Evolutionary conservation across 75 land plant genomes (phyloP).

Genomic region (Gnetum montanum): DNA sequence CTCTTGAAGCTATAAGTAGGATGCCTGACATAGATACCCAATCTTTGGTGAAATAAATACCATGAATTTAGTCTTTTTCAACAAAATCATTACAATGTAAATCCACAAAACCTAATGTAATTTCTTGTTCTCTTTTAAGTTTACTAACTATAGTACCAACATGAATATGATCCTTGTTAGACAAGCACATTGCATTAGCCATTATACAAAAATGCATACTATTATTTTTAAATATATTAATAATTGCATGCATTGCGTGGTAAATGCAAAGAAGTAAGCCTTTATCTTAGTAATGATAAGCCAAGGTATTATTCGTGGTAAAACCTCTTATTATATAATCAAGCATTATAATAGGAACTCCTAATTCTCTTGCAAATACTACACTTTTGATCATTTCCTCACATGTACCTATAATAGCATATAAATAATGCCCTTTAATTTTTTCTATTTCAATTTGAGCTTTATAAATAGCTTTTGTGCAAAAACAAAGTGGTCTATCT

Average conservation of each 20-base stretch:
- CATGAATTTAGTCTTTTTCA: background rate
- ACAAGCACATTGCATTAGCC: background rate
- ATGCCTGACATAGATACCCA: background rate
- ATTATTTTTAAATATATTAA: background rate
- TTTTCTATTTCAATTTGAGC: background rate
- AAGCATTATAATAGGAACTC: no score
- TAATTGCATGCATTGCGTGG: background rate
- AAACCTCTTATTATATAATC: no score
- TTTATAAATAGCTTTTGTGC: background rate
- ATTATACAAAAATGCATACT: background rate
- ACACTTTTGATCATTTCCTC: background rate
- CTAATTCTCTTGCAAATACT: background rate
- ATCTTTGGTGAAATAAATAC: background rate
- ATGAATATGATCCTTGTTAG: background rate
- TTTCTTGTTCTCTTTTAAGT: background rate
- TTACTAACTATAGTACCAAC: background rate
- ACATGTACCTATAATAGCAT: background rate
- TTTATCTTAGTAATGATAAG: background rate
- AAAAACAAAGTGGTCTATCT: background rate
- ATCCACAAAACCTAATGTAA: background rate
- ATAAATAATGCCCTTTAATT: background rate
- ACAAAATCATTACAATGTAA: background rate
- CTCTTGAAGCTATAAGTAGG: background rate
- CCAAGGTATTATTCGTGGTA: background rate
- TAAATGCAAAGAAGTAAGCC: background rate